These are phyloP conservation scores for Mycosphaerelloides madeirae DNA, from an alignment of 2,329 filamentous ascomycete species.

Conservation along the genomic window DNA sequence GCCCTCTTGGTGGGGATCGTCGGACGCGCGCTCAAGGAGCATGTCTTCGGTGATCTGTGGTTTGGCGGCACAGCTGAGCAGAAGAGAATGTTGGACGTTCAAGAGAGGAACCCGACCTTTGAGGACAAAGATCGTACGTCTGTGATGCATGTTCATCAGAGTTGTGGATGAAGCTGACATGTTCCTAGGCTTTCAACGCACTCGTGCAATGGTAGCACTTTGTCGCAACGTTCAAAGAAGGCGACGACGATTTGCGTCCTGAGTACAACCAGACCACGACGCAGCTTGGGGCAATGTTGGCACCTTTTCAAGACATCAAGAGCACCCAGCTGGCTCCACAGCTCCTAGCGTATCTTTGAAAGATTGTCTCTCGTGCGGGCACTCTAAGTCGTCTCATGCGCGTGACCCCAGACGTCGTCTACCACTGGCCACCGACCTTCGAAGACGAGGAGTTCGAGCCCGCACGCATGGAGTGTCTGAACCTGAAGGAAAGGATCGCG, in stretches of 20 bases:
- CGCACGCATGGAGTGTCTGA: constrained; percentile 26
- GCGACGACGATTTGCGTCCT: neutral
- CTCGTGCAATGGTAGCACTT: constrained; percentile 14
- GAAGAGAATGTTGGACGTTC: constrained; percentile 31
- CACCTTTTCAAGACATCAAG: neutral
- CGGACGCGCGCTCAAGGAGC: constrained; percentile 27
- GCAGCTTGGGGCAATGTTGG: constrained; percentile 8
- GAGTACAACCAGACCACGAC: constrained; percentile 10
- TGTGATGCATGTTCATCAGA: too few relatives aligned
- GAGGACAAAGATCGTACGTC: constrained; percentile 37
- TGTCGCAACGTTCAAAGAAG: too few relatives aligned
- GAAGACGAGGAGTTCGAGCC: constrained; percentile 31
- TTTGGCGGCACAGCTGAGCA: constrained; percentile 23
- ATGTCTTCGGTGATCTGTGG: constrained; percentile 27
- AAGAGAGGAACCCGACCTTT: constrained; percentile 32
- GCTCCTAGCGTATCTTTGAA: constrained; percentile 1
- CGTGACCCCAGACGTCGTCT: constrained; percentile 20
- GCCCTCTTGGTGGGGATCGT: constrained; percentile 28
- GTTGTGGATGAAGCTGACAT: too few relatives aligned
- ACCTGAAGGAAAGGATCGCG: constrained; percentile 23
- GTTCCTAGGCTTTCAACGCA: too few relatives aligned
- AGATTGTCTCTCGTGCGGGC: constrained; percentile 20
- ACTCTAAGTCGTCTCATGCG: constrained; percentile 23
- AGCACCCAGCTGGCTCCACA: neutral
- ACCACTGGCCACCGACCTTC: constrained; percentile 30